These are phyloP conservation scores for Dactylis glomerata DNA, from an alignment of 176 grass and related monocot species.

Conservation along the genomic window DNA sequence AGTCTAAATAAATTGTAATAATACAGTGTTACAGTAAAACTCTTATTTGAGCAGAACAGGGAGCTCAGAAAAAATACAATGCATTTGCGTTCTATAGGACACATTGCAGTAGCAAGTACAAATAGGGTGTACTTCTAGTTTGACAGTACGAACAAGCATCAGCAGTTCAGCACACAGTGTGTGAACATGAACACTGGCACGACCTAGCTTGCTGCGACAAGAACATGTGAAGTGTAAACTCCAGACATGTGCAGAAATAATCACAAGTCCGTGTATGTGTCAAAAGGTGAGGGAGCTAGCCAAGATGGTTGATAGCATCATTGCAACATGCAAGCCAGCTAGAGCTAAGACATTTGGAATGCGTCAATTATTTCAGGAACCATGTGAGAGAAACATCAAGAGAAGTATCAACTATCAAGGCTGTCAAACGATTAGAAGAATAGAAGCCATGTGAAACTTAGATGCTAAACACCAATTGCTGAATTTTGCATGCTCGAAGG, in stretches of 20 bases:
- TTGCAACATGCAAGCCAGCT: conserved; percentile 37
- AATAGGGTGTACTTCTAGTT: conserved; percentile 14
- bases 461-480: background rate
- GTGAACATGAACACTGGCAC: background rate
- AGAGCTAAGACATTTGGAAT: conserved; percentile 18
- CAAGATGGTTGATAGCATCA: conserved; percentile 30
- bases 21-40: background rate
- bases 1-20: background rate
- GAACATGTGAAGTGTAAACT: conserved; percentile 20
- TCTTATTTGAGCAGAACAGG: background rate
- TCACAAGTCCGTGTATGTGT: conserved; percentile 22
- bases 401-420: conserved; percentile 5
- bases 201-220: background rate
- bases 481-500: conserved; percentile 2
- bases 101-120: conserved; percentile 5
- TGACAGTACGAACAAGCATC: conserved; percentile 1
- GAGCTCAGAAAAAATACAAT: background rate
- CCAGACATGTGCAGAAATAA: conserved; percentile 35
- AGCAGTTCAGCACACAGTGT: background rate
- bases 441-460: conserved; percentile 22
- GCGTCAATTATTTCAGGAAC: conserved; percentile 10
- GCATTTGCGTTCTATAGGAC: conserved; percentile 6
- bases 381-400: conserved; percentile 26
- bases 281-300: conserved; percentile 24
- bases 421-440: conserved; percentile 12